Evolutionary conservation across 495 filamentous ascomycete genomes (phyloP), one percentile per base, ranked within the genome.

Genomic region (Letharia lupina): DNA sequence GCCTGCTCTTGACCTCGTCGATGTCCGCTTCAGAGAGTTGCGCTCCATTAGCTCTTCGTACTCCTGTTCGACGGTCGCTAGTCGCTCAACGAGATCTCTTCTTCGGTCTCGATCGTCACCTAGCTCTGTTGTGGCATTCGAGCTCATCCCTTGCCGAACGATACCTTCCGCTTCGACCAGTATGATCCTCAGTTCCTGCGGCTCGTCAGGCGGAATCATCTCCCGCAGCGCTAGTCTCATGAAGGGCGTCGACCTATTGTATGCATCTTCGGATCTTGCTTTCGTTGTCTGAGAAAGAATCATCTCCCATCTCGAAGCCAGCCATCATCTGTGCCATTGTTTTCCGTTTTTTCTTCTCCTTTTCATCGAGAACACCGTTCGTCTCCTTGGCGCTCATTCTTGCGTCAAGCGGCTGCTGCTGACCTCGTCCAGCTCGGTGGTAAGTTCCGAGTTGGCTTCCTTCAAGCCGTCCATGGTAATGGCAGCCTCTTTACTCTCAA

Each of bases 301-400:
- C 92, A 31, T 86, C 88, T 47, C 90, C 91, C 42, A 97, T 83
- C 72, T 98, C 93, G 68, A 98, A 97, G 9, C 93, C 90, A 59
- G 94, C 93, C 93, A 98, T 96, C 94, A 98, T 98, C 84, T 96
- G 91, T 39, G 94, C 94, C 94, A 98, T 98, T 74, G 91, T 79
- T n/a, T n/a, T 98, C 94, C 9, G 91, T 81, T 98, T 98, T 81
- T 91, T 93, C 82, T 91, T 93, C 76, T 98, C 94, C 80, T 98
- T 98, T 77, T 97, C 94, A 70, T 97, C 92, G 4, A 93, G 74
- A 18, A 87, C 88, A 3, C 90, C 90, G 40, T 84, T 88, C 6
- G 90, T 96, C 77, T 97, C 95, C 79, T 91, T 94, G 60, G 93
- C 92, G 69, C 84, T 90, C 90, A 98, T 95, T 77, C 91, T 91